A percentile compares a stretch with the other conserved stretches of the same genome.
phyloP scores from a whole-genome alignment of 345 rosid species.

The Sapria himalayana region DNA sequence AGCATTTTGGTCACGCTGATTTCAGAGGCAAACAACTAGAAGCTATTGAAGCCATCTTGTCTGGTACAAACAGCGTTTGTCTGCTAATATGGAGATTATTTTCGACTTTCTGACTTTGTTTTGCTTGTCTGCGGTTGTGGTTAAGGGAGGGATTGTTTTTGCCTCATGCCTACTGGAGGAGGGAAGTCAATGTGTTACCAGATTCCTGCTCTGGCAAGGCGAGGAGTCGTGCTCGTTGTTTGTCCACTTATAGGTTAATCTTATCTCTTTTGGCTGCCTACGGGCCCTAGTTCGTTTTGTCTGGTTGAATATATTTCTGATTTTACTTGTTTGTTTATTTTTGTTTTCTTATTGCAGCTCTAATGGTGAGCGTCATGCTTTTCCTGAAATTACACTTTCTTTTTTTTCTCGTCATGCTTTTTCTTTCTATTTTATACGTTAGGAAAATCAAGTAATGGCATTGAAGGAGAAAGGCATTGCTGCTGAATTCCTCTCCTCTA shows the following conservation, averaged over 20 bases:
- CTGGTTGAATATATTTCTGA: conserved; percentile 6
- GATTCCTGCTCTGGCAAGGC: conserved; percentile 73
- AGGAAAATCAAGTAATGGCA: conserved; percentile 89
- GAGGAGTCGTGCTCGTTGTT: conserved; percentile 78
- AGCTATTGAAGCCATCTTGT: conserved; percentile 69
- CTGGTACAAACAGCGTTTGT: conserved; percentile 18
- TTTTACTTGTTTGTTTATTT: conserved; percentile 7
- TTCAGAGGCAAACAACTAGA: conserved; percentile 79
- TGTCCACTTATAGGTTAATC: conserved; percentile 76
- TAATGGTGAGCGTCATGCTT: conserved; percentile 43
- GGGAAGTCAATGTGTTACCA: conserved; percentile 97
- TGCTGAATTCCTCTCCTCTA: conserved; percentile 81
- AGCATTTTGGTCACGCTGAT: conserved; percentile 83
- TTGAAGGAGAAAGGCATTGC: conserved; percentile 81
- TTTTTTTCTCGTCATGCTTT: neutral
- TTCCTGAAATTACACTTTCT: neutral
- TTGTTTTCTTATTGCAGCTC: conserved; percentile 28
- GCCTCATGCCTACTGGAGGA: conserved; percentile 95
- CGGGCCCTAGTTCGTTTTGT: conserved; percentile 7
- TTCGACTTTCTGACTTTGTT: neutral
- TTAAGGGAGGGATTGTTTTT: conserved; percentile 80
- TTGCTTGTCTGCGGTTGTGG: neutral
- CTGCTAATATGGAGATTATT: neutral
- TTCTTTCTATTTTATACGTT: neutral
- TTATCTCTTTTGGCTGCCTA: neutral